A percentile compares a stretch with the other conserved stretches of the same genome.
These are phyloP conservation scores for Diaporthe citri DNA, from an alignment of 2,329 filamentous ascomycete species.

Conservation along the genomic window DNA sequence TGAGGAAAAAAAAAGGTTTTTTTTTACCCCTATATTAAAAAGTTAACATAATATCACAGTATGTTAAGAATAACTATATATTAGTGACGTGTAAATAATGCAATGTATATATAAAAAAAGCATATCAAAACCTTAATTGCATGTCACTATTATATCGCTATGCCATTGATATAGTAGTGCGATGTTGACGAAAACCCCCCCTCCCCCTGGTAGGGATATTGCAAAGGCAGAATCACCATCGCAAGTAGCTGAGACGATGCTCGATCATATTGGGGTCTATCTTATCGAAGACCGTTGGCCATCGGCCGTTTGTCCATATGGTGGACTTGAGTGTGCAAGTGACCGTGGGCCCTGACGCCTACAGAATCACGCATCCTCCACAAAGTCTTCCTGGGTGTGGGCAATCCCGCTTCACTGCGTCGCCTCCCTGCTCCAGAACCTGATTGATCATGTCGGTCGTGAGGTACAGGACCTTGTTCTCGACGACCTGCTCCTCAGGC, in stretches of 20 bases:
- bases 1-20: too few species aligned
- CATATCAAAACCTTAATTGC: too few species aligned
- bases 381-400: not conserved
- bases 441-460: not conserved
- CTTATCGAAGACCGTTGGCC: not conserved
- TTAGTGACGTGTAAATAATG: too few species aligned
- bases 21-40: too few species aligned
- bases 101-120: too few species aligned
- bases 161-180: too few species aligned
- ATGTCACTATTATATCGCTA: too few species aligned
- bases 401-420: not conserved
- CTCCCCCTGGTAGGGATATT: too few species aligned
- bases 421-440: not conserved
- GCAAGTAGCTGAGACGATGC: not conserved
- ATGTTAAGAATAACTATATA: too few species aligned
- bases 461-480: not conserved
- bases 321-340: not conserved
- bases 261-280: not conserved
- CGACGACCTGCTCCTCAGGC: not conserved
- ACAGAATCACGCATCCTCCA: slow-evolving; percentile 1
- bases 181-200: too few species aligned
- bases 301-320: not conserved
- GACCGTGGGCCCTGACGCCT: not conserved
- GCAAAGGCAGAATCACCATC: not conserved
- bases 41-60: too few species aligned